phyloP scores from a whole-genome alignment of 805 yeast species.

The Sugiyamaella boreocaroliniensis region DNA sequence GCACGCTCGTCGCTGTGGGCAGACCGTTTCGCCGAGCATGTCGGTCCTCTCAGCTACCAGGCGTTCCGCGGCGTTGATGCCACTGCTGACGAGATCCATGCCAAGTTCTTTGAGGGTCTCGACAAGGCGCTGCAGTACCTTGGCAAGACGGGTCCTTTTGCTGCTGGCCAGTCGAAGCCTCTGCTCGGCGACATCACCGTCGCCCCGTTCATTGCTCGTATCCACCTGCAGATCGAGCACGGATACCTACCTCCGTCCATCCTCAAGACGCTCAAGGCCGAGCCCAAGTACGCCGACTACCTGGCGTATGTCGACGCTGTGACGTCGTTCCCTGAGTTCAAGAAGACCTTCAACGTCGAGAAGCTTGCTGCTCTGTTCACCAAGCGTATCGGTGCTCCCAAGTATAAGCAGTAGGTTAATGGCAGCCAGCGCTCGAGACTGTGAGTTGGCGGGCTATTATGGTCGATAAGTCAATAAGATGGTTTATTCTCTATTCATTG shows the following conservation, averaged over 20 bases:
- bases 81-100: constrained; percentile 1
- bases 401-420: background rate
- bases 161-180: constrained; percentile 15
- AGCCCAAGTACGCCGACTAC: constrained; percentile 19
- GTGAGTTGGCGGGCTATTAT: background rate
- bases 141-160: constrained; percentile 12
- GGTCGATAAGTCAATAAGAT: no score
- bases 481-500: no score
- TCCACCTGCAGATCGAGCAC: constrained; percentile 10
- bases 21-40: constrained; percentile 19
- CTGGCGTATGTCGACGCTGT: constrained; percentile 17
- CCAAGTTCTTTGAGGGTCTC: constrained; percentile 14
- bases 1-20: constrained; percentile 21
- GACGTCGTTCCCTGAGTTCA: constrained; percentile 18
- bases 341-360: constrained; percentile 16
- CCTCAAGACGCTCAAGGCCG: constrained; percentile 6
- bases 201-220: constrained; percentile 20
- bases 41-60: constrained; percentile 8
- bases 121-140: constrained; percentile 17
- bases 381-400: background rate
- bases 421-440: background rate
- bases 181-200: constrained; percentile 21
- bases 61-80: constrained; percentile 1
- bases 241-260: constrained; percentile 12
- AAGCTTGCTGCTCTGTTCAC: background rate